Conservation (phyloP, 2,329 filamentous ascomycete genomes). For the Nigrospora oryzae region DNA sequence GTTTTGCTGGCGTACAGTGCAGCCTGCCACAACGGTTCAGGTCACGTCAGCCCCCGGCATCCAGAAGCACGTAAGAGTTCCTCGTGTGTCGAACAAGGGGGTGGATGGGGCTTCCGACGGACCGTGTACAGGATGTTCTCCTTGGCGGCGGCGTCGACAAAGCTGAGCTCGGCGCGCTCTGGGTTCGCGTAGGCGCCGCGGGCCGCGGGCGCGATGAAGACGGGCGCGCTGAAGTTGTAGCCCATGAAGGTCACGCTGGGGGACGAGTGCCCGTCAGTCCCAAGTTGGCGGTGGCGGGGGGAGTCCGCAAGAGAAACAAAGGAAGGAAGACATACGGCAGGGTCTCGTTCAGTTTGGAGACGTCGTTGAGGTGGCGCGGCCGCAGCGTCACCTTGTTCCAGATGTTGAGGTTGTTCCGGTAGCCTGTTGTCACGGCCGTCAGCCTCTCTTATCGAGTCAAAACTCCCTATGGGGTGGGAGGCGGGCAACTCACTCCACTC, state of each 20-base stretch:
- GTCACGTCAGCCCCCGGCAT: neutral
- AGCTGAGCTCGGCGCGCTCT: conserved; percentile 25
- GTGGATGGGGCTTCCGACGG: neutral
- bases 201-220: conserved; percentile 33
- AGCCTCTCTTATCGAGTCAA: neutral
- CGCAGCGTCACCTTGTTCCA: conserved; percentile 35
- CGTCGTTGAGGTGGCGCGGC: conserved; percentile 29
- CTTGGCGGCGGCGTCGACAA: conserved; percentile 29
- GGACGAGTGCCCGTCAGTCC: neutral
- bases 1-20: conserved; percentile 12
- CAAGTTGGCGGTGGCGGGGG: neutral
- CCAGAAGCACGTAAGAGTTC: neutral
- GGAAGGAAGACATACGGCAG: conserved; percentile 14
- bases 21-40: conserved; percentile 3
- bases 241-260: conserved; percentile 29
- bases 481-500: conserved; percentile 26
- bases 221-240: conserved; percentile 31
- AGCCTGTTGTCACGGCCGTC: conserved; percentile 15
- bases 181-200: conserved; percentile 26
- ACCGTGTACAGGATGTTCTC: conserved; percentile 31
- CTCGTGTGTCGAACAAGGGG: neutral
- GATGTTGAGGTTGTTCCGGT: conserved; percentile 42
- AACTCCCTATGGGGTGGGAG: neutral
- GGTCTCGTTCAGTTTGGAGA: conserved; percentile 23
- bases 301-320: neutral